Conservation (phyloP, 2,329 filamentous ascomycete genomes). For the Nemania sp. region DNA sequence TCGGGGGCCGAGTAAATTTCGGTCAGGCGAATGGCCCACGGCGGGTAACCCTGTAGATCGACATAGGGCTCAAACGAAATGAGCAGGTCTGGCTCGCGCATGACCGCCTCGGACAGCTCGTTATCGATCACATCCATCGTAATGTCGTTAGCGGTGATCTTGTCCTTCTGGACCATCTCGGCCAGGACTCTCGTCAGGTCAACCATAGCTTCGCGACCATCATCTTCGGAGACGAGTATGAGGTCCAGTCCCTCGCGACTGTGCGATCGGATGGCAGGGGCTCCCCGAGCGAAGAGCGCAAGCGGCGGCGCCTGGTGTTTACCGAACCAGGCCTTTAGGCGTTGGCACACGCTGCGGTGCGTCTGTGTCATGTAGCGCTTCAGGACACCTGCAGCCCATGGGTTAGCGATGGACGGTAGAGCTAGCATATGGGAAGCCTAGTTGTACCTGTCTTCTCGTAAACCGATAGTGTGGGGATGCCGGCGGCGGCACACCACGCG, state of each 20-base stretch:
- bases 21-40: constrained; percentile 92
- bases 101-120: constrained; percentile 78
- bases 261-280: constrained; percentile 45
- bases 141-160: constrained; percentile 81
- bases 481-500: constrained; percentile 90
- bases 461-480: constrained; percentile 83
- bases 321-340: constrained; percentile 87
- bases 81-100: constrained; percentile 87
- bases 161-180: constrained; percentile 91
- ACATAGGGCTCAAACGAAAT: constrained; percentile 85
- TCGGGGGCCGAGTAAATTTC: constrained; percentile 86
- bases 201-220: constrained; percentile 91
- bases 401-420: constrained; percentile 22
- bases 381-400: constrained; percentile 66
- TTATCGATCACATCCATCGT: constrained; percentile 85
- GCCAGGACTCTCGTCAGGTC: constrained; percentile 93
- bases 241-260: constrained; percentile 55
- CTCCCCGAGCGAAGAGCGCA: constrained; percentile 55
- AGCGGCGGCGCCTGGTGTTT: constrained; percentile 69
- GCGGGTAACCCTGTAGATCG: constrained; percentile 87
- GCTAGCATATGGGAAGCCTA: constrained; percentile 2
- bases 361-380: constrained; percentile 89
- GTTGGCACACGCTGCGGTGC: constrained; percentile 77
- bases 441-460: constrained; percentile 84
- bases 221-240: constrained; percentile 82